A percentile compares a stretch with the other conserved stretches of the same genome.
These are phyloP conservation scores for Thraustotheca clavata DNA, from an alignment of 352 stramenopile species.

Conservation along the genomic window DNA sequence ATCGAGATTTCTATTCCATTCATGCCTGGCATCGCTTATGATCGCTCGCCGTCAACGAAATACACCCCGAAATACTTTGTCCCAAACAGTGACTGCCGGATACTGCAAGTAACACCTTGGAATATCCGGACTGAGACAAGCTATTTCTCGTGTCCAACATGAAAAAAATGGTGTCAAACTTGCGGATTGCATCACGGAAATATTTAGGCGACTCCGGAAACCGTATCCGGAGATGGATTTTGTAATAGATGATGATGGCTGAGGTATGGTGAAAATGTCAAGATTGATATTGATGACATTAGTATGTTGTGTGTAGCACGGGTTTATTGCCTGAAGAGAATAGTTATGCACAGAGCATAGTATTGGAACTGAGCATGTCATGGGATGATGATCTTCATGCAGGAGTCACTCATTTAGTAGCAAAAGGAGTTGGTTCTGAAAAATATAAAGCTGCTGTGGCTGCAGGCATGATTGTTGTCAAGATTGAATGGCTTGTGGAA, in stretches of 20 bases:
- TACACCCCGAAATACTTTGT: not conserved
- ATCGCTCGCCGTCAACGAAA: not conserved
- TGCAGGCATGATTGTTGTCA: constrained; percentile 35
- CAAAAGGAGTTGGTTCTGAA: constrained; percentile 44
- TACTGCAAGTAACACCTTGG: not conserved
- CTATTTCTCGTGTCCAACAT: too few relatives aligned
- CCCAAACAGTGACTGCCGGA: constrained; percentile 8
- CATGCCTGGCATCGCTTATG: constrained; percentile 9
- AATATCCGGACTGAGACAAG: constrained; percentile 14
- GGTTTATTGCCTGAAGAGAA: constrained; percentile 13
- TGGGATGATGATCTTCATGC: constrained; percentile 19
- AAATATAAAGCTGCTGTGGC: constrained; percentile 54
- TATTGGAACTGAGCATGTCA: constrained; percentile 6
- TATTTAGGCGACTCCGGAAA: too few relatives aligned
- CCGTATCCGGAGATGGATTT: too few relatives aligned
- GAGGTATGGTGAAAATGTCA: too few relatives aligned
- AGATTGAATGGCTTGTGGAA: constrained; percentile 57
- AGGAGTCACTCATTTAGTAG: constrained; percentile 49
- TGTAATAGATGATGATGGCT: too few relatives aligned
- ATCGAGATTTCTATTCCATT: constrained; percentile 19
- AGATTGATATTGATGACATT: too few relatives aligned
- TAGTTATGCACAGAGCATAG: not conserved
- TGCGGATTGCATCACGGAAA: too few relatives aligned
- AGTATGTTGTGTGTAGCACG: constrained; percentile 16
- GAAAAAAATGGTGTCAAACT: too few relatives aligned